Evolutionary conservation across 164 flowering plant genomes (phyloP).

Genomic region (Liquidambar formosana): DNA sequence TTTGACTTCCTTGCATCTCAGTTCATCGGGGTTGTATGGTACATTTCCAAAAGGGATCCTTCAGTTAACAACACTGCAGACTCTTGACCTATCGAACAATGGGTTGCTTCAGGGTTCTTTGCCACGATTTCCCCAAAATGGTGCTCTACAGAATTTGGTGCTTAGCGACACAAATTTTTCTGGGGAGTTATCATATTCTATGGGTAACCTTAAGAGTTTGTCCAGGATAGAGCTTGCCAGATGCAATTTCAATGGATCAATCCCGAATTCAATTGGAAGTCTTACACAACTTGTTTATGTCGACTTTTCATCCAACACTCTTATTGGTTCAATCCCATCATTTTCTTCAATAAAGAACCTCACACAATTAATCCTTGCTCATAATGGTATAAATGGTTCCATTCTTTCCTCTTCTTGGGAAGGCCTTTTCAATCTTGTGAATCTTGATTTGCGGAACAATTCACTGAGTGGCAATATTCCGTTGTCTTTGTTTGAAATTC

Average conservation of each 20-base stretch:
- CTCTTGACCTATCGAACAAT: slow-evolving; percentile 19
- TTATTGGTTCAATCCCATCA: slow-evolving; percentile 27
- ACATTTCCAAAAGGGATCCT: too few species aligned
- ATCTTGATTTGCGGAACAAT: slow-evolving; percentile 24
- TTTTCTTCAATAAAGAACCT: slow-evolving; percentile 9
- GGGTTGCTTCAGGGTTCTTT: too few species aligned
- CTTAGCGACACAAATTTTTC: slow-evolving; percentile 9
- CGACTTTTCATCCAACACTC: slow-evolving; percentile 33
- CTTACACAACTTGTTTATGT: slow-evolving; percentile 25
- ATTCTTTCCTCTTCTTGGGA: slow-evolving; percentile 19
- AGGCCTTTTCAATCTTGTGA: slow-evolving; percentile 7
- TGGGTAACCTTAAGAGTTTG: slow-evolving; percentile 15
- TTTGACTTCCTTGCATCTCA: slow-evolving; percentile 12
- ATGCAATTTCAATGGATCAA: slow-evolving; percentile 26
- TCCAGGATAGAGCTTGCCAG: slow-evolving; percentile 16
- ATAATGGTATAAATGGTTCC: slow-evolving; percentile 23
- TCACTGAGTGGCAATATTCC: slow-evolving; percentile 35
- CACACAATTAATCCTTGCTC: slow-evolving; percentile 14
- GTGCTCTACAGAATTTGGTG: slow-evolving; percentile 8
- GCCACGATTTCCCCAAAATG: slow-evolving; percentile 10
- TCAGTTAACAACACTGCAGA: slow-evolving; percentile 5
- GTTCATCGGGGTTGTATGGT: too few species aligned
- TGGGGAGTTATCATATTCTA: too few species aligned
- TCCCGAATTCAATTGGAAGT: slow-evolving; percentile 24
- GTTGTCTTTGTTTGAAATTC: slow-evolving; percentile 22